A percentile compares a stretch with the other conserved stretches of the same genome.
Evolutionary conservation across 2,329 filamentous ascomycete genomes (phyloP).

Genomic region (Amauroascus verrucosus): DNA sequence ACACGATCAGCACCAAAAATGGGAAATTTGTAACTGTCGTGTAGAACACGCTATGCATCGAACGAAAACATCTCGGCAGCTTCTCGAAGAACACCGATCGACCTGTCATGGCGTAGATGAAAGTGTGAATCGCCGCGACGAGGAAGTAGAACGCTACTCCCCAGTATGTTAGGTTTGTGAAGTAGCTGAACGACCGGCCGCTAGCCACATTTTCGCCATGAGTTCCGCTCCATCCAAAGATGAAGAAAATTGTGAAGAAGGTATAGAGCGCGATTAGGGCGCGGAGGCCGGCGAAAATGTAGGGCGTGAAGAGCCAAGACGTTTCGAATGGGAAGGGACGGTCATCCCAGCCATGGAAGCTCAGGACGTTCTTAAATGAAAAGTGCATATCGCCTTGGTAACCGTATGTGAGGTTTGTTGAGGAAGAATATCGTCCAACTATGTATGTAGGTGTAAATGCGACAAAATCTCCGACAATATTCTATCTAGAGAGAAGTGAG

Average conservation of each 20-base stretch:
- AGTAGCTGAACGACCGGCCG: slow-evolving; percentile 61
- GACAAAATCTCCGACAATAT: too few species aligned
- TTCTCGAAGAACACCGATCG: slow-evolving; percentile 46
- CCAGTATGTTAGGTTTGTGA: slow-evolving; percentile 75
- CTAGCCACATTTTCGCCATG: slow-evolving; percentile 41
- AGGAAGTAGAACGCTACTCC: slow-evolving; percentile 70
- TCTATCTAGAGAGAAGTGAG: too few species aligned
- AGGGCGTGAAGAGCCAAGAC: slow-evolving; percentile 66
- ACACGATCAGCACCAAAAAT: slow-evolving; percentile 60
- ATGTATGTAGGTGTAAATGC: background rate
- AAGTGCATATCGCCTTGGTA: slow-evolving; percentile 1
- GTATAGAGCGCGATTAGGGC: slow-evolving; percentile 49
- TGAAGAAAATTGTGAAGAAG: slow-evolving; percentile 58
- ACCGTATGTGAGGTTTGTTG: too few species aligned
- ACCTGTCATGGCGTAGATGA: slow-evolving; percentile 51
- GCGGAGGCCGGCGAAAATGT: slow-evolving; percentile 38
- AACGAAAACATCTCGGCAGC: slow-evolving; percentile 53
- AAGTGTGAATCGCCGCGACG: slow-evolving; percentile 57
- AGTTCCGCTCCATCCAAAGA: slow-evolving; percentile 56
- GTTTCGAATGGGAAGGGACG: slow-evolving; percentile 59
- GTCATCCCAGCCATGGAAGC: slow-evolving; percentile 35
- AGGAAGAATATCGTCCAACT: background rate
- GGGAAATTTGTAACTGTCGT: slow-evolving; percentile 54
- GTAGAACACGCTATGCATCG: slow-evolving; percentile 56
- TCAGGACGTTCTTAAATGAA: slow-evolving; percentile 23